Evolutionary conservation across 2,329 filamentous ascomycete genomes (phyloP).

Genomic region (Microascus cirrosus): DNA sequence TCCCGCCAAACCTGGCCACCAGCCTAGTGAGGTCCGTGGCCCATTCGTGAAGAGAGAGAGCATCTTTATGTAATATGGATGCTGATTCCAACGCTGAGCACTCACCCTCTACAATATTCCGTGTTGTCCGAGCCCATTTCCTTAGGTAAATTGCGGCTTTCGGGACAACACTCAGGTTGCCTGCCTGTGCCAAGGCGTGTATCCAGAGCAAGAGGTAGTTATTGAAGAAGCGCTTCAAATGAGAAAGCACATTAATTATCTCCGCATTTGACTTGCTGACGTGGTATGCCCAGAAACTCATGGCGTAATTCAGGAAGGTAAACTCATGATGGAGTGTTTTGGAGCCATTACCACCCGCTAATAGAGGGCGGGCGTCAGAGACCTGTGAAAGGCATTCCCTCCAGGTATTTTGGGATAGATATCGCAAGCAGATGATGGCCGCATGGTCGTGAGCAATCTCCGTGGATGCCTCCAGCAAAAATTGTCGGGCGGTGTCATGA

Average conservation of each 20-base stretch:
- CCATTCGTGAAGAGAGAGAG: neutral
- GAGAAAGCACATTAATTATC: neutral
- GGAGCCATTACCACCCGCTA: neutral
- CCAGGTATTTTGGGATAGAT: neutral
- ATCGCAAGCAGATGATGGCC: neutral
- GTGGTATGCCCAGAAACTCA: neutral
- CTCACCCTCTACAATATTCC: neutral
- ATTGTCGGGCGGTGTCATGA: neutral
- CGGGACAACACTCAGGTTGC: neutral
- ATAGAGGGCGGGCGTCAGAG: neutral
- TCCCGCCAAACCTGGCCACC: neutral
- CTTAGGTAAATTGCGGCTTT: neutral
- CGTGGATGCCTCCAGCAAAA: neutral
- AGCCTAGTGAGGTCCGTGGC: neutral
- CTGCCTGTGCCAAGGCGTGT: neutral
- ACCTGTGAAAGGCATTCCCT: neutral
- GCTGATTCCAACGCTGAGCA: neutral
- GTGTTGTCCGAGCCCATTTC: neutral
- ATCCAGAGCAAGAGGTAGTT: neutral
- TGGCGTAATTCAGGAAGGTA: neutral
- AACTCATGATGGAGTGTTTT: neutral
- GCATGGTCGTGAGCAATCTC: neutral
- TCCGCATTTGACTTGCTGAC: neutral
- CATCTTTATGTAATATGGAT: neutral
- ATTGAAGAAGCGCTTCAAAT: neutral